phyloP scores from a whole-genome alignment of 1,284 basidiomycete genomes.

The Ganoderma multipileum region DNA sequence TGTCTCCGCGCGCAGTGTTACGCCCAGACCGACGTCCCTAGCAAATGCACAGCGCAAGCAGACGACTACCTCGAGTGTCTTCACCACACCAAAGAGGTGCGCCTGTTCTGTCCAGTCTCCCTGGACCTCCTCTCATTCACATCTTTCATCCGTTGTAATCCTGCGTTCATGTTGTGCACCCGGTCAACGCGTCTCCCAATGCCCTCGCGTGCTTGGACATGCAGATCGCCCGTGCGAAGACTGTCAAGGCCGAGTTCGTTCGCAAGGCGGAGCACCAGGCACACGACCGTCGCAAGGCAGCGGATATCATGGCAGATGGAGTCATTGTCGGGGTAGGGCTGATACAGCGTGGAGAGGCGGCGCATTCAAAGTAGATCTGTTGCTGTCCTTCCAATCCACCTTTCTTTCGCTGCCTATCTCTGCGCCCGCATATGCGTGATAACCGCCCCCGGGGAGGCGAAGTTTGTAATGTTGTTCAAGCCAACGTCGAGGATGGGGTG shows the following conservation, averaged over 20 bases:
- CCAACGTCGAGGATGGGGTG: background rate
- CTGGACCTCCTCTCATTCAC: conserved; percentile 12
- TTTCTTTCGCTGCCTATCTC: conserved; percentile 1
- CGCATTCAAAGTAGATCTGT: conserved; percentile 30
- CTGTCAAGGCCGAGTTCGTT: conserved; percentile 77
- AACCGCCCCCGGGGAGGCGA: background rate
- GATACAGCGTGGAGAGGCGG: conserved; percentile 60
- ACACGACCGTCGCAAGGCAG: conserved; percentile 73
- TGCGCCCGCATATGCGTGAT: background rate
- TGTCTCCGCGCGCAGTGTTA: conserved; percentile 72
- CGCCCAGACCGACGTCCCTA: conserved; percentile 79
- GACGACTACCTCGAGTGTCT: conserved; percentile 96
- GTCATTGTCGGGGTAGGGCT: conserved; percentile 79
- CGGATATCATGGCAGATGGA: conserved; percentile 77
- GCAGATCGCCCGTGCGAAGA: conserved; percentile 77
- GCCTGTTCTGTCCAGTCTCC: conserved; percentile 26
- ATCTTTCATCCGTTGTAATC: background rate
- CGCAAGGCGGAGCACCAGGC: conserved; percentile 71
- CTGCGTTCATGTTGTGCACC: background rate
- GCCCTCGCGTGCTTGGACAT: background rate
- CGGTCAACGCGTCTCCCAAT: background rate
- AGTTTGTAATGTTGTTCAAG: background rate
- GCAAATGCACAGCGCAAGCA: conserved; percentile 75
- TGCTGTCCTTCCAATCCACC: conserved; percentile 20
- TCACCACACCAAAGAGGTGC: conserved; percentile 90